These are phyloP conservation scores for Moesziomyces aphidis DNA, from an alignment of 1,284 basidiomycete species.

Conservation along the genomic window DNA sequence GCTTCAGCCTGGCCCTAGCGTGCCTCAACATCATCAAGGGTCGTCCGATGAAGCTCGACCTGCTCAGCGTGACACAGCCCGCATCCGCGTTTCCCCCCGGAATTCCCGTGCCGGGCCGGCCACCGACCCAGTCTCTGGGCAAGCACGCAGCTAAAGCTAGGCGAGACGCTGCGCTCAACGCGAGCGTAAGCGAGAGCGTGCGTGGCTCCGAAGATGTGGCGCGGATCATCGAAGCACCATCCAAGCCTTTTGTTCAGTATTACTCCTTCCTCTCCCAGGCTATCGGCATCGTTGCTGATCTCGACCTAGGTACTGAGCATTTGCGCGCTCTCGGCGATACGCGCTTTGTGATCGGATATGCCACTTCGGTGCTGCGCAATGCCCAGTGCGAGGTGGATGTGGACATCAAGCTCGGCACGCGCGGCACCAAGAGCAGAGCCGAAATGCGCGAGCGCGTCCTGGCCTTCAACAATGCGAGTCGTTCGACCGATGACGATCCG, in stretches of 20 bases:
- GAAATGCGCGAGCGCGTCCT: conserved; percentile 57
- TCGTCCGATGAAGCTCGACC: conserved; percentile 77
- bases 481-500: background rate
- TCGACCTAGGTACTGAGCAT: conserved; percentile 80
- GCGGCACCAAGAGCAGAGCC: conserved; percentile 46
- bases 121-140: conserved; percentile 3
- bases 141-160: conserved; percentile 13
- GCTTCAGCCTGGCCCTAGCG: conserved; percentile 71
- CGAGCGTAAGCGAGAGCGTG: conserved; percentile 5
- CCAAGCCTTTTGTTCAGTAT: conserved; percentile 66
- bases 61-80: conserved; percentile 82
- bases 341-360: conserved; percentile 85
- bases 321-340: conserved; percentile 93
- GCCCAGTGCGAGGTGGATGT: conserved; percentile 56
- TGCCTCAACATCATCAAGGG: conserved; percentile 90
- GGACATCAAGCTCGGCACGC: conserved; percentile 56
- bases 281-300: conserved; percentile 89
- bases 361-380: conserved; percentile 70
- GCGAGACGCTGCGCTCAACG: conserved; percentile 14
- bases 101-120: conserved; percentile 24
- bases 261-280: conserved; percentile 90
- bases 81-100: conserved; percentile 58
- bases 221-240: conserved; percentile 33
- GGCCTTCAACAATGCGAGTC: conserved; percentile 14
- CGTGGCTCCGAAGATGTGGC: conserved; percentile 38